These are phyloP conservation scores for Trichoderma koningii DNA, from an alignment of 2,329 filamentous ascomycete species.

Conservation along the genomic window DNA sequence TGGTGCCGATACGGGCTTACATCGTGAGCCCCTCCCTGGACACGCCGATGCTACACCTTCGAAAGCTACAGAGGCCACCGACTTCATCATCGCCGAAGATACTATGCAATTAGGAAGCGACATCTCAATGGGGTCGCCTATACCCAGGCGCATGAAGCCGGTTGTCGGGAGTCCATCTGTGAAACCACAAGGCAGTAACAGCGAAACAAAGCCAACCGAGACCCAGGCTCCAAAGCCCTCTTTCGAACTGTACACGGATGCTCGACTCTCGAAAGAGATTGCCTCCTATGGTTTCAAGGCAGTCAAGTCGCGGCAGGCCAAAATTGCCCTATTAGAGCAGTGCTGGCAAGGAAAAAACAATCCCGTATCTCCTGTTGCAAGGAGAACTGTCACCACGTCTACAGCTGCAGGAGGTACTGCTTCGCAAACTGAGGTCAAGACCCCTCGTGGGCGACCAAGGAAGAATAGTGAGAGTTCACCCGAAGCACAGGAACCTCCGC, in stretches of 20 bases:
- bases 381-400: constrained; percentile 24
- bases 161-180: background rate
- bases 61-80: constrained; percentile 7
- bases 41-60: constrained; percentile 33
- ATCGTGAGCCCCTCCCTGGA: constrained; percentile 32
- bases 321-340: constrained; percentile 68
- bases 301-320: constrained; percentile 65
- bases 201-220: background rate
- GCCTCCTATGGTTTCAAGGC: constrained; percentile 71
- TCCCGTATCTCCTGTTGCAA: constrained; percentile 30
- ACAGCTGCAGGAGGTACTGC: background rate
- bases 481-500: constrained; percentile 40
- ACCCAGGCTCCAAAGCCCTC: constrained; percentile 47
- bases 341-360: constrained; percentile 67
- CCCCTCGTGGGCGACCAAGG: constrained; percentile 40
- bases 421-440: background rate
- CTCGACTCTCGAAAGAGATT: constrained; percentile 63
- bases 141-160: background rate
- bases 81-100: constrained; percentile 24
- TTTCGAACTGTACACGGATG: constrained; percentile 63
- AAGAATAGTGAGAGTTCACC: constrained; percentile 35
- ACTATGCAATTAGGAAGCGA: constrained; percentile 33
- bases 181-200: background rate
- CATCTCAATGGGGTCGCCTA: constrained; percentile 28
- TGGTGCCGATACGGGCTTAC: background rate